phyloP scores from a whole-genome alignment of 2,329 filamentous ascomycete species.

The Stemphylium beticola region DNA sequence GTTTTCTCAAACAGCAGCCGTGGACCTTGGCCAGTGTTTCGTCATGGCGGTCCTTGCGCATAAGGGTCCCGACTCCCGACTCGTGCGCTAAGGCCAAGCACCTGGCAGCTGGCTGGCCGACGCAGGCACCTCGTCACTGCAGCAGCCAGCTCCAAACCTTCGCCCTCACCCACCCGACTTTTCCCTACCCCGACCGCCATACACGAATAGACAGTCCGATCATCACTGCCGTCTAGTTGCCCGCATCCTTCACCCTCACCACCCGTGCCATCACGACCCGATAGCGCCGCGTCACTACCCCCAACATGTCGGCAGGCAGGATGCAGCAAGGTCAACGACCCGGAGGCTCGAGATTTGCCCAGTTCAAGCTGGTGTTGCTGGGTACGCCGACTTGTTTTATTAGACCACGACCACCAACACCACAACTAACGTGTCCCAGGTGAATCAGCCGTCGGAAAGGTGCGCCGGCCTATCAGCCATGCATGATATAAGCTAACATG shows the following conservation, averaged over 20 bases:
- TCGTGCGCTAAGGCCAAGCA: constrained; percentile 13
- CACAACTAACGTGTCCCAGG: constrained; percentile 62
- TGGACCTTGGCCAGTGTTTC: constrained; percentile 14
- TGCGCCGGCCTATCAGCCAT: constrained; percentile 51
- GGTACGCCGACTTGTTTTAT: constrained; percentile 64
- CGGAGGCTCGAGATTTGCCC: constrained; percentile 80
- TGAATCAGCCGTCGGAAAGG: constrained; percentile 99
- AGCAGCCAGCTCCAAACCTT: constrained; percentile 13
- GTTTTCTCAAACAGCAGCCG: constrained; percentile 8
- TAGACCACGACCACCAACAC: neutral
- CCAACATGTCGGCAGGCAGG: constrained; percentile 77
- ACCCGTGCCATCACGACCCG: constrained; percentile 12
- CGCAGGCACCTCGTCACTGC: constrained; percentile 23
- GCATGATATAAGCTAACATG: constrained; percentile 35
- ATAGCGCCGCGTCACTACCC: constrained; percentile 35
- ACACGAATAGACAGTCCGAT: constrained; percentile 4
- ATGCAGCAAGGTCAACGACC: constrained; percentile 72
- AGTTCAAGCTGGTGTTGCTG: constrained; percentile 97
- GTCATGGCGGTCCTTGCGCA: constrained; percentile 24
- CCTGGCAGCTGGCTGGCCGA: constrained; percentile 7
- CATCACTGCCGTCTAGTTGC: constrained; percentile 2
- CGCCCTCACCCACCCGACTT: constrained; percentile 13
- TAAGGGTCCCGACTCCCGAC: constrained; percentile 10
- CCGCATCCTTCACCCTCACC: constrained; percentile 1
- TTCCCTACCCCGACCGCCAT: neutral